These are phyloP conservation scores for Xylariales sp. DNA, from an alignment of 2,329 filamentous ascomycete species.

Conservation along the genomic window DNA sequence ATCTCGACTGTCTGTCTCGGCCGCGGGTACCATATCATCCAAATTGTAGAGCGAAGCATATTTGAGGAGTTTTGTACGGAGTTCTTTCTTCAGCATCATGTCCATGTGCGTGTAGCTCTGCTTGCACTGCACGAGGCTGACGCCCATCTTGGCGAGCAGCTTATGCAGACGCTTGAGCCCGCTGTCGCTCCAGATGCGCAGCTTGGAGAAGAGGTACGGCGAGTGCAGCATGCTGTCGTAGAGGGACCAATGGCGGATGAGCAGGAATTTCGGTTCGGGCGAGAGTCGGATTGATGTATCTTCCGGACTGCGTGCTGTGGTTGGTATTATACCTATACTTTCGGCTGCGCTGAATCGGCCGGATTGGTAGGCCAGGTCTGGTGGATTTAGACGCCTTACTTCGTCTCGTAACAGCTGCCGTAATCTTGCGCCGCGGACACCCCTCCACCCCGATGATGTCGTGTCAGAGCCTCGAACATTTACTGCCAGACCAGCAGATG, in stretches of 20 bases:
- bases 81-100: slow-evolving; percentile 85
- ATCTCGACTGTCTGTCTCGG: slow-evolving; percentile 65
- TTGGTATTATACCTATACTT: slow-evolving; percentile 78
- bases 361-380: slow-evolving; percentile 53
- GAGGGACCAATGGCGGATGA: slow-evolving; percentile 93
- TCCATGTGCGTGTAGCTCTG: slow-evolving; percentile 99
- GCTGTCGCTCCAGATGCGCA: slow-evolving; percentile 91
- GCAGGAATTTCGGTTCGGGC: slow-evolving; percentile 86
- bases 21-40: slow-evolving; percentile 83
- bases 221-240: slow-evolving; percentile 99
- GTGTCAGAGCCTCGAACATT: slow-evolving; percentile 51
- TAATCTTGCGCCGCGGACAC: slow-evolving; percentile 75
- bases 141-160: slow-evolving; percentile 94
- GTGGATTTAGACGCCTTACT: slow-evolving; percentile 87
- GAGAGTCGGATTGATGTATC: slow-evolving; percentile 90
- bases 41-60: slow-evolving; percentile 92
- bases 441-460: slow-evolving; percentile 67
- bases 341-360: slow-evolving; percentile 57
- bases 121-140: slow-evolving; percentile 87
- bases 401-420: slow-evolving; percentile 86
- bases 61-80: slow-evolving; percentile 80
- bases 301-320: slow-evolving; percentile 79
- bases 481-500: slow-evolving; percentile 71
- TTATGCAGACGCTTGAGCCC: slow-evolving; percentile 89
- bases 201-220: slow-evolving; percentile 82